A percentile compares a stretch with the other conserved stretches of the same genome.
Conservation (phyloP, 768 basidiomycete species). For the Agrocybe praecox region DNA sequence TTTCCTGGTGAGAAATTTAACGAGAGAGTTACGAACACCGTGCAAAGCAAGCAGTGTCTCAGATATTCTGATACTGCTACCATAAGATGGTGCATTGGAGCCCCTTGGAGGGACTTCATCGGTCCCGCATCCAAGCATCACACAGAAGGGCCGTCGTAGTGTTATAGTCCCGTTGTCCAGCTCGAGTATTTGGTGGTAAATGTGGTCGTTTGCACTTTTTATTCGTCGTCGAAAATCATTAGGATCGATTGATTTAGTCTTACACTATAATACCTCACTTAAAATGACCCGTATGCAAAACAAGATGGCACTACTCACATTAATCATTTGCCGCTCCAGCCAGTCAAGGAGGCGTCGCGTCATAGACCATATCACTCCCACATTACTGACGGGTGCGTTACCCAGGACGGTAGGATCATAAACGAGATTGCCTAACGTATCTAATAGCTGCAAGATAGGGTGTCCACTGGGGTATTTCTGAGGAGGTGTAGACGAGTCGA, state of each 20-base stretch:
- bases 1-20: slow-evolving; percentile 11
- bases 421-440: slow-evolving; percentile 1
- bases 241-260: no score
- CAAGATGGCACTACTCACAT: background rate
- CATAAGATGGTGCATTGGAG: background rate
- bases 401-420: slow-evolving; percentile 6
- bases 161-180: slow-evolving; percentile 3
- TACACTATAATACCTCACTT: no score
- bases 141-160: slow-evolving; percentile 5
- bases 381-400: slow-evolving; percentile 7
- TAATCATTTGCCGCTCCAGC: slow-evolving; percentile 9
- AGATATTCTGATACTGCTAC: slow-evolving; percentile 1
- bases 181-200: slow-evolving; percentile 15
- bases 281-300: no score
- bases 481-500: background rate
- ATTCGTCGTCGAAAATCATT: background rate
- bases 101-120: background rate
- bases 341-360: slow-evolving; percentile 14
- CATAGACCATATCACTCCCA: slow-evolving; percentile 12
- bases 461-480: background rate
- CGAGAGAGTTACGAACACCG: slow-evolving; percentile 11
- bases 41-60: slow-evolving; percentile 13
- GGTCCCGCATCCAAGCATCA: background rate
- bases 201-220: slow-evolving; percentile 3
- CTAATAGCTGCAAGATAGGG: slow-evolving; percentile 2